A percentile compares a stretch with the other conserved stretches of the same genome.
Evolutionary conservation across 2,329 filamentous ascomycete genomes (phyloP).

Genomic region (Exophiala dermatitidis): DNA sequence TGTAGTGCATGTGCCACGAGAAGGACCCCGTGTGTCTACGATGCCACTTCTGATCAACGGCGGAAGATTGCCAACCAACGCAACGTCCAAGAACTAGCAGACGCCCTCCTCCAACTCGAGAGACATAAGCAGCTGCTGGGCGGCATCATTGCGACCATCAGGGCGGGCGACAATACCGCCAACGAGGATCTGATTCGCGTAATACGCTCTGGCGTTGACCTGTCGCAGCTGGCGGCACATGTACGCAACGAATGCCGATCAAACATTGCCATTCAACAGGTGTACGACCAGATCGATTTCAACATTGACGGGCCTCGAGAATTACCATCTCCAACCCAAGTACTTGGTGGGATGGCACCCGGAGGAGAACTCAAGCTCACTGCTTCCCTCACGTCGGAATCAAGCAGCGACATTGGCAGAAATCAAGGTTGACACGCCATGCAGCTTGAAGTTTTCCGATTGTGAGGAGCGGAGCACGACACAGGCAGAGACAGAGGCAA

Average conservation of each 20-base stretch:
- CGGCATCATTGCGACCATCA: conserved; percentile 25
- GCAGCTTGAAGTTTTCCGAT: too few species aligned
- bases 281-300: conserved; percentile 23
- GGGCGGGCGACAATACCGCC: conserved; percentile 16
- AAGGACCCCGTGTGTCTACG: conserved; percentile 23
- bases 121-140: conserved; percentile 23
- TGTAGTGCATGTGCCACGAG: conserved; percentile 25
- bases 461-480: too few species aligned
- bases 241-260: conserved; percentile 25
- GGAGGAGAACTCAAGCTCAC: background rate
- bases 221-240: conserved; percentile 25
- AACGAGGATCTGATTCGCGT: conserved; percentile 19
- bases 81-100: conserved; percentile 24
- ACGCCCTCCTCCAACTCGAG: conserved; percentile 20
- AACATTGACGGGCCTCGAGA: conserved; percentile 20
- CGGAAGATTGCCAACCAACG: conserved; percentile 26
- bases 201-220: conserved; percentile 22
- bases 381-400: background rate
- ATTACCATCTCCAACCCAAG: conserved; percentile 23
- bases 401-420: background rate
- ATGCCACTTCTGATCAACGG: conserved; percentile 25
- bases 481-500: too few species aligned
- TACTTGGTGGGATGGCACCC: conserved; percentile 3
- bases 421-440: too few species aligned
- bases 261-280: conserved; percentile 20